Conservation (phyloP, 306 rosid species). For the Prosopis cineraria region DNA sequence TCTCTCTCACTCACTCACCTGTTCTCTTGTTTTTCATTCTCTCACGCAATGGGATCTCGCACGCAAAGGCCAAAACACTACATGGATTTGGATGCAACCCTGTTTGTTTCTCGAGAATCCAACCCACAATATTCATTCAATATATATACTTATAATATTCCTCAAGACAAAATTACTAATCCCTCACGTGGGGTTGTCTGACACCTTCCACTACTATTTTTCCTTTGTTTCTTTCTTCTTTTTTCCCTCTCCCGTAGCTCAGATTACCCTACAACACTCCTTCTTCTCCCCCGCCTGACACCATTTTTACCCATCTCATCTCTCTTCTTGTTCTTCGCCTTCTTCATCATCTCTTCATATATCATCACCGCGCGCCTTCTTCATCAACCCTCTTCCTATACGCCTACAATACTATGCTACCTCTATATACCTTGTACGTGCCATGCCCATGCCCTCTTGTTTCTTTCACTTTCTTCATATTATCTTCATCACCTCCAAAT, state of each 20-base stretch:
- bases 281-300: conserved; percentile 29
- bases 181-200: conserved; percentile 62
- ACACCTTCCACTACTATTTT: conserved; percentile 22
- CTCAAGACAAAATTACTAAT: background rate
- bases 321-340: background rate
- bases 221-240: background rate
- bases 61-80: conserved; percentile 44
- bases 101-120: conserved; percentile 40
- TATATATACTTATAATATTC: no score
- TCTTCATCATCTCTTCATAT: background rate
- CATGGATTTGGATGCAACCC: conserved; percentile 21
- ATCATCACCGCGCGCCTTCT: background rate
- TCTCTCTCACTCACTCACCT: background rate
- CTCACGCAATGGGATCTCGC: conserved; percentile 48
- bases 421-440: background rate
- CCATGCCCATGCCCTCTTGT: conserved; percentile 26
- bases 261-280: conserved; percentile 26
- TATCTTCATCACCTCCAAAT: no score
- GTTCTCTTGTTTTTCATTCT: conserved; percentile 33
- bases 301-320: conserved; percentile 4
- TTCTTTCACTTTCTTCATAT: background rate
- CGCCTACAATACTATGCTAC: background rate
- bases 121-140: conserved; percentile 5
- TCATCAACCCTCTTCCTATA: background rate
- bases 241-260: conserved; percentile 34